Percentiles rank a stretch among this genome's conserved stretches.
Conservation (phyloP, 78 protist species). For the Dictyostelium brefeldianum region DNA sequence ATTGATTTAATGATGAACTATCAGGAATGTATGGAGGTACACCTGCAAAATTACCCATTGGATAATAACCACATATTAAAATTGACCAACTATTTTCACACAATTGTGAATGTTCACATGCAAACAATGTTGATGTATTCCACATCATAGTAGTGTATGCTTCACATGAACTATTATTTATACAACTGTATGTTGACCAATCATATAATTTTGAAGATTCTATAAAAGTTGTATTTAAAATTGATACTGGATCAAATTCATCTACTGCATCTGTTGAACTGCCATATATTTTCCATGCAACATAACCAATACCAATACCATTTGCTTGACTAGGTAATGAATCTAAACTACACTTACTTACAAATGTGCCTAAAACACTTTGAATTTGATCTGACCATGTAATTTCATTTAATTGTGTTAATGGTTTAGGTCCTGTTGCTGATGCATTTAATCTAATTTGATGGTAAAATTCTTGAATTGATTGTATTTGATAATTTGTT, state of each 20-base stretch:
- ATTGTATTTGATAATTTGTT: background rate
- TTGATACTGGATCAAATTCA: conserved; percentile 6
- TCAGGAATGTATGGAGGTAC: conserved; percentile 30
- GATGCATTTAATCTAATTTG: conserved; percentile 8
- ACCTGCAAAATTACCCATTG: conserved; percentile 44
- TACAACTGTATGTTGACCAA: conserved; percentile 42
- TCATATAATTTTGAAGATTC: conserved; percentile 29
- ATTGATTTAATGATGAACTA: background rate
- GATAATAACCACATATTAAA: conserved; percentile 53
- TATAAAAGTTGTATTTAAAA: conserved; percentile 24
- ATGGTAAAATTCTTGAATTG: conserved; percentile 6
- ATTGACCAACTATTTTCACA: background rate
- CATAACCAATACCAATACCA: no score
- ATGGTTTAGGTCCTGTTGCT: conserved; percentile 32
- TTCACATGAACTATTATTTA: conserved; percentile 8
- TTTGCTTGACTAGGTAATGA: background rate
- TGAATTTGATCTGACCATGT: conserved; percentile 11
- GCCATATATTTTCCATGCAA: background rate
- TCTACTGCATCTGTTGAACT: no score
- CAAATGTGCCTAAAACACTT: background rate
- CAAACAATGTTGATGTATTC: conserved; percentile 18
- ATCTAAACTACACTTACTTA: conserved; percentile 3
- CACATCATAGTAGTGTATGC: conserved; percentile 27
- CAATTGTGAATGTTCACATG: conserved; percentile 33
- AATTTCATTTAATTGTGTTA: background rate